A percentile compares a stretch with the other conserved stretches of the same genome.
Evolutionary conservation across 2,329 filamentous ascomycete species (phyloP).

Genomic region (Harringtonia aguacate): DNA sequence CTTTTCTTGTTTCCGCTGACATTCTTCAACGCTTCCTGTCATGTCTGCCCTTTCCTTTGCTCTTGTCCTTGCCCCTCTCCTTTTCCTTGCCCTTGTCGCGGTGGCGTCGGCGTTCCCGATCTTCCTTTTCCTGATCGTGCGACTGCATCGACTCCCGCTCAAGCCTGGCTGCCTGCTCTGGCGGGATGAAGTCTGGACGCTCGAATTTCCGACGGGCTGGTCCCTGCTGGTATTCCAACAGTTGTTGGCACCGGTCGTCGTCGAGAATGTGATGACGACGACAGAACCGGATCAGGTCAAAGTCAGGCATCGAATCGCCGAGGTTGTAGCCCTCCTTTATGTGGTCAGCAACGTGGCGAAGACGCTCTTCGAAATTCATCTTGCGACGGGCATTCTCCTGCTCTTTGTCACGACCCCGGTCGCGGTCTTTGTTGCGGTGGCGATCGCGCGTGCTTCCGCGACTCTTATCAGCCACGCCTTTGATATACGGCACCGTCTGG

Average conservation of each 20-base stretch:
- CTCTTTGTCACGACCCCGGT: no score
- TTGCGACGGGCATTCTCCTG: not conserved
- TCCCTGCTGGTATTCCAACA: no score
- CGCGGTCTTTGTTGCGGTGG: not conserved
- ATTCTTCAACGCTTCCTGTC: not conserved
- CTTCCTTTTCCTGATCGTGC: conserved; percentile 3
- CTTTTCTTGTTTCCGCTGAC: not conserved
- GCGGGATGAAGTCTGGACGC: not conserved
- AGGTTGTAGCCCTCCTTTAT: conserved; percentile 18
- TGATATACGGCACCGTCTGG: not conserved
- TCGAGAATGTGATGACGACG: conserved; percentile 17
- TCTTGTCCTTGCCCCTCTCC: not conserved
- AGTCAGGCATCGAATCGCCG: conserved; percentile 26
- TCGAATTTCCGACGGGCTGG: no score
- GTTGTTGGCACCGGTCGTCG: not conserved
- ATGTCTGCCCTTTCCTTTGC: not conserved
- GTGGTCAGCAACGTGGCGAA: conserved; percentile 40
- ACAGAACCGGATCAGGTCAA: conserved; percentile 28
- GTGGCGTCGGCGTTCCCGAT: not conserved
- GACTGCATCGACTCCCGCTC: not conserved
- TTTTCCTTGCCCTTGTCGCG: no score
- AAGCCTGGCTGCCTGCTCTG: not conserved
- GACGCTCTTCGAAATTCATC: conserved; percentile 26
- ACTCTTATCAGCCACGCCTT: no score
- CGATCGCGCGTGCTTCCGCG: no score